Evolutionary conservation across 768 basidiomycete species (phyloP).

Genomic region (Suillus weaverae): DNA sequence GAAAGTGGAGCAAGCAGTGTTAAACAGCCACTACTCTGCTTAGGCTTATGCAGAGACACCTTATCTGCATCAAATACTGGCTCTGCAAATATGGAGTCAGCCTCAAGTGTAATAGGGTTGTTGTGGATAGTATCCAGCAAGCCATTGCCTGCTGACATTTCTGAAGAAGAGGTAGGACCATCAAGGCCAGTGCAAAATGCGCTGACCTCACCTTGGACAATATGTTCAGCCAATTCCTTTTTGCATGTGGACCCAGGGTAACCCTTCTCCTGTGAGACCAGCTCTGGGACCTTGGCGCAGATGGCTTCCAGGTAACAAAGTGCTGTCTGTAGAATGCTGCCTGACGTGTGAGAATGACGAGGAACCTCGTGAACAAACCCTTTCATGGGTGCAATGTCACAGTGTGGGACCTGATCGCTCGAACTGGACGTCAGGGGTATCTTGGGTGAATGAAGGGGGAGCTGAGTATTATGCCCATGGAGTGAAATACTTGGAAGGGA

Average conservation of each 20-base stretch:
- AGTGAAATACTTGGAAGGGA: too few species aligned
- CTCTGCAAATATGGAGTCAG: slow-evolving; percentile 19
- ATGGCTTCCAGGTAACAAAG: slow-evolving; percentile 80
- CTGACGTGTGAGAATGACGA: slow-evolving; percentile 82
- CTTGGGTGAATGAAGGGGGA: too few species aligned
- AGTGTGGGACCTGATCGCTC: too few species aligned
- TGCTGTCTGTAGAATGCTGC: slow-evolving; percentile 81
- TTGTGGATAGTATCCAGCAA: slow-evolving; percentile 47
- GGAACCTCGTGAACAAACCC: slow-evolving; percentile 90
- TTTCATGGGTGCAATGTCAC: too few species aligned
- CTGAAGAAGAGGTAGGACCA: slow-evolving; percentile 11
- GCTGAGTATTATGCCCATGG: too few species aligned
- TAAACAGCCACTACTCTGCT: slow-evolving; percentile 21
- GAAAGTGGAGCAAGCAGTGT: slow-evolving; percentile 51
- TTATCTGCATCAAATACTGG: slow-evolving; percentile 16
- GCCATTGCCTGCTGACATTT: slow-evolving; percentile 22
- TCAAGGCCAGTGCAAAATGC: slow-evolving; percentile 36
- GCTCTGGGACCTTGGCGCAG: slow-evolving; percentile 64
- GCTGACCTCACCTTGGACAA: slow-evolving; percentile 45
- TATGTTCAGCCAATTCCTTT: slow-evolving; percentile 41
- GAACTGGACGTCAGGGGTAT: too few species aligned
- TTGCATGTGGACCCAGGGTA: slow-evolving; percentile 44
- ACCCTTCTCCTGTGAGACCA: slow-evolving; percentile 47
- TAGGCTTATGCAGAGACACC: slow-evolving; percentile 13
- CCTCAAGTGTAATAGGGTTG: slow-evolving; percentile 26